phyloP scores from a whole-genome alignment of 106 monocot species.

The Hemerocallis citrina region DNA sequence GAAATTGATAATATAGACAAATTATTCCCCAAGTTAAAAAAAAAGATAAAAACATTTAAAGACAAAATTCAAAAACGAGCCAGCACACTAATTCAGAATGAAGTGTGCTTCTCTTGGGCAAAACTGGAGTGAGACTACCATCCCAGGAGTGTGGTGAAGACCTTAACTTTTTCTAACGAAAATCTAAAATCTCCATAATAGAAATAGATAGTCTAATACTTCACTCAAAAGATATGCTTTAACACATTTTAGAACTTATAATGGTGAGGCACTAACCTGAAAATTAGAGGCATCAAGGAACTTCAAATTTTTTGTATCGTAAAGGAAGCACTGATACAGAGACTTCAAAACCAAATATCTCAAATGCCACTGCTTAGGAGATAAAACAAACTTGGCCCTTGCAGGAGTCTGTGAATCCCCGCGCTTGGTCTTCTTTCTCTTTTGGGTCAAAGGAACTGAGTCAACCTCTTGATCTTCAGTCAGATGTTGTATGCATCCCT shows the following conservation, averaged over 20 bases:
- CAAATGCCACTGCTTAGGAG: slow-evolving; percentile 70
- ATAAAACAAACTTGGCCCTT: slow-evolving; percentile 19
- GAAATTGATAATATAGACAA: too few species aligned
- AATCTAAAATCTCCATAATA: too few species aligned
- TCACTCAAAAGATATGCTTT: background rate
- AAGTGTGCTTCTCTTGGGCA: too few species aligned
- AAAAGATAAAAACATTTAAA: too few species aligned
- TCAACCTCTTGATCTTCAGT: slow-evolving; percentile 33
- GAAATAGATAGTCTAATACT: too few species aligned
- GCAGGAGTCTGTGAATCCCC: slow-evolving; percentile 8
- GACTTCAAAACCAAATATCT: slow-evolving; percentile 63
- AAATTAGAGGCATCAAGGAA: slow-evolving; percentile 88
- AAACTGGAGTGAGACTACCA: too few species aligned
- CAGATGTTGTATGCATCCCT: slow-evolving; percentile 46
- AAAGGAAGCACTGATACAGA: slow-evolving; percentile 78
- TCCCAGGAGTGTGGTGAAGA: too few species aligned
- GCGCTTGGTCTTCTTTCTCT: slow-evolving; percentile 61
- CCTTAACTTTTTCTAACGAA: too few species aligned
- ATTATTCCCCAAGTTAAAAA: too few species aligned
- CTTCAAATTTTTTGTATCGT: slow-evolving; percentile 61
- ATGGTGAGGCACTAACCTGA: slow-evolving; percentile 40
- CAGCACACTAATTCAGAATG: too few species aligned
- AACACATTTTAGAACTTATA: background rate
- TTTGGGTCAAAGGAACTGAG: slow-evolving; percentile 20
- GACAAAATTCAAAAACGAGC: too few species aligned